Base-by-base conservation (phyloP, 2,329 filamentous ascomycete species). In the Ophidiomyces ophidiicola region DNA sequence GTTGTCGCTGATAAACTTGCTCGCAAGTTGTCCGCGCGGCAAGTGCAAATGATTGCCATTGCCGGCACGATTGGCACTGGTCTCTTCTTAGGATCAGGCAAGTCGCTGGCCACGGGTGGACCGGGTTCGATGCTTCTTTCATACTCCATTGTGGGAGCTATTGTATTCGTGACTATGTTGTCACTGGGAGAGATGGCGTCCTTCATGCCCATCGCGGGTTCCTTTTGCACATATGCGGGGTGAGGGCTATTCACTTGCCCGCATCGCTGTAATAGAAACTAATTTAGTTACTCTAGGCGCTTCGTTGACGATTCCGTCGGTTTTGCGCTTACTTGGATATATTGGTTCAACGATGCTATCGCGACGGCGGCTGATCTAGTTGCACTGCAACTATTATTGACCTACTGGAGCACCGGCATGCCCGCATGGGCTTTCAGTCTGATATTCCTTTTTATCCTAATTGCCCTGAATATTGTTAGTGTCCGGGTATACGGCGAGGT, bases 11-110 rank as follows among this genome's bases (percentile, higher is more conserved):
- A 74, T 48, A 61, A 59, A 38, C 61, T 79, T 7, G 63, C 64
- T 14, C 70, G 75, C 4, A 67, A 70, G 29, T 62, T 78, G 8
- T 73, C 71, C 2, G 61, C 71, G 11, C 69, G 75, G n/a, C 76
- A 79, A 53, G 71, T 79, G 7, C 74, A 79, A 58, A 78, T 80
- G 74, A 76, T 80, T 44, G 76, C 76, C 30, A 64, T 66, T 41
- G 62, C 59, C 4, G 62, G 62, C 15, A 64, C 61, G 5, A 65
- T 65, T 32, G 59, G 46, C 6, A 78, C 74, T 0, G 75, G 75
- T 2, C 56, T 79, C 3, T 79, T 79, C 46, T 61, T 80, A 4
- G 74, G 75, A 20, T 76, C 72, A 0, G 75, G 75, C 6, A 72
- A 71, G 50, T 70, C 72, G 3, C 56, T 79, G 26, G 66, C 72